phyloP scores from a whole-genome alignment of 495 filamentous ascomycete species.

The Hypoxylon lenormandii region DNA sequence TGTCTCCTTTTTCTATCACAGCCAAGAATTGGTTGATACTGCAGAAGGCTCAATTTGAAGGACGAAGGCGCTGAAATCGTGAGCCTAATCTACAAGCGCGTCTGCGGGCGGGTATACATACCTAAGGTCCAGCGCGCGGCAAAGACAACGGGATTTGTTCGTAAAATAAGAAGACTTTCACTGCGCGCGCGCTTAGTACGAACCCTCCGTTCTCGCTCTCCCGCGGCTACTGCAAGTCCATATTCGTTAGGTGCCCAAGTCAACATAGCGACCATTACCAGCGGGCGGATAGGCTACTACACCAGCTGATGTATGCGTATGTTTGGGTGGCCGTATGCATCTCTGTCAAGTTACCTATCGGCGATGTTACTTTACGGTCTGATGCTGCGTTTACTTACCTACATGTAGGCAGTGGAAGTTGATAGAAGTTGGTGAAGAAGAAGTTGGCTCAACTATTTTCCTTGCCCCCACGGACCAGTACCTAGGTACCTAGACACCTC shows the following conservation, averaged over 20 bases:
- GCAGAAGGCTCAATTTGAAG: conserved; percentile 9
- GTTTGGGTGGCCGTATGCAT: too few species aligned
- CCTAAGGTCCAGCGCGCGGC: conserved; percentile 22
- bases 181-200: conserved; percentile 34
- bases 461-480: too few species aligned
- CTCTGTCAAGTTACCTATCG: too few species aligned
- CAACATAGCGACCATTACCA: conserved; percentile 3
- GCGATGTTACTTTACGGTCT: conserved; percentile 2
- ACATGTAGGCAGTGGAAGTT: conserved; percentile 10
- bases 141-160: neutral
- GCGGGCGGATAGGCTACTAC: neutral
- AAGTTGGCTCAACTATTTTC: neutral
- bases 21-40: neutral
- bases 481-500: too few species aligned
- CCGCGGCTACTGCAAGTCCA: conserved; percentile 10
- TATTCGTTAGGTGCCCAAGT: neutral
- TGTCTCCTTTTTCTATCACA: conserved; percentile 8
- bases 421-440: conserved; percentile 1
- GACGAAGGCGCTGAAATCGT: neutral
- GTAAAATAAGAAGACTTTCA: neutral
- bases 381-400: too few species aligned
- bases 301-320: neutral
- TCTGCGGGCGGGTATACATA: neutral
- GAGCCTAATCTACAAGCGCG: conserved; percentile 9
- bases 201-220: neutral